A percentile compares a stretch with the other conserved stretches of the same genome.
Evolutionary conservation across 345 rosid species (phyloP).

Genomic region (Arabis alpina): DNA sequence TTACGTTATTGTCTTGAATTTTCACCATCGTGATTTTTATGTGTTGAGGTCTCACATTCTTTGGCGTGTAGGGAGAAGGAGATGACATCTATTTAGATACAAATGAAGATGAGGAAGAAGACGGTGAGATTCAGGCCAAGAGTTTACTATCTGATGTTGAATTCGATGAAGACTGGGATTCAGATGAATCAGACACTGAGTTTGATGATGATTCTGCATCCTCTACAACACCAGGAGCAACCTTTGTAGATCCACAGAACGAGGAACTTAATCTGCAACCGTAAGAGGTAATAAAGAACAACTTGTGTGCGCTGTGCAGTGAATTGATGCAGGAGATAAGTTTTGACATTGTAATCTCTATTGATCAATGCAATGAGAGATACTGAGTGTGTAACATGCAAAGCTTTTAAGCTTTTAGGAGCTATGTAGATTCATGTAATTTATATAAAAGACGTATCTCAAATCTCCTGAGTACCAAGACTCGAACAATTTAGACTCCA

Average conservation of each 20-base stretch:
- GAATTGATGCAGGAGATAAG: slow-evolving; percentile 6
- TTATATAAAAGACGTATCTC: slow-evolving; percentile 18
- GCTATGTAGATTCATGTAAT: slow-evolving; percentile 23
- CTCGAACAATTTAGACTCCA: slow-evolving; percentile 23
- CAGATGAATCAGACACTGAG: slow-evolving; percentile 33
- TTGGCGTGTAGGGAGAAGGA: slow-evolving; percentile 53
- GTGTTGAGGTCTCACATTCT: slow-evolving; percentile 13
- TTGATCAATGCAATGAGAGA: slow-evolving; percentile 10
- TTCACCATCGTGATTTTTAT: not conserved
- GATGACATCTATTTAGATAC: slow-evolving; percentile 48
- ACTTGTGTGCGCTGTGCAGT: not conserved
- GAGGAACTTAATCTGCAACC: slow-evolving; percentile 24
- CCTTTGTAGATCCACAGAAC: slow-evolving; percentile 14
- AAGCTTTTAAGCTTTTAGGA: slow-evolving; percentile 17
- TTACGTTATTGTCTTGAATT: not conserved
- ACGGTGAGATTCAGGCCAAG: slow-evolving; percentile 29
- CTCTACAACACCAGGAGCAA: slow-evolving; percentile 27
- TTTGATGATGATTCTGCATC: slow-evolving; percentile 19
- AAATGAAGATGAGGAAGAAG: slow-evolving; percentile 44
- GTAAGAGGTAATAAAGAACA: slow-evolving; percentile 3
- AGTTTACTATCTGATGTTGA: slow-evolving; percentile 34
- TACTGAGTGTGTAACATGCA: not conserved
- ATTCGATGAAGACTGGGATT: slow-evolving; percentile 41
- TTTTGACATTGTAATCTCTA: slow-evolving; percentile 20
- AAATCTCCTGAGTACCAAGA: slow-evolving; percentile 11